Evolutionary conservation across 805 yeast genomes (phyloP).

Genomic region (Cyberlindnera maritima): DNA sequence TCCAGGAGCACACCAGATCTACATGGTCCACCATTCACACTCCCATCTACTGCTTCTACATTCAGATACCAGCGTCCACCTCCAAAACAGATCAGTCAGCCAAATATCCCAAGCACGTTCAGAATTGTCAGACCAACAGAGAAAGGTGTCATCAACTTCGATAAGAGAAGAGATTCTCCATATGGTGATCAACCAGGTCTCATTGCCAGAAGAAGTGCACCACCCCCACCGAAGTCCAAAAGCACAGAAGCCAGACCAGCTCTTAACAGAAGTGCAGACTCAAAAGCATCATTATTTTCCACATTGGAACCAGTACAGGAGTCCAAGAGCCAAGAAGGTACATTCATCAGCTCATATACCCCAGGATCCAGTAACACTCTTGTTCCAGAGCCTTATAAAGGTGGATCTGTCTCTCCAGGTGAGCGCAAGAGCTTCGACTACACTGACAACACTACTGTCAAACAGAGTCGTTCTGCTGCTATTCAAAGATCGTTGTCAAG

Average conservation of each 20-base stretch:
- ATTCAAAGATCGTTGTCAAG: conserved; percentile 19
- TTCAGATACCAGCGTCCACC: conserved; percentile 14
- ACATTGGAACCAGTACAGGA: conserved; percentile 24
- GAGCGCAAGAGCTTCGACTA: conserved; percentile 21
- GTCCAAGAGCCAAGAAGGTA: conserved; percentile 23
- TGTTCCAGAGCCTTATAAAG: conserved; percentile 40
- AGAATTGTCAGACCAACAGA: conserved; percentile 62
- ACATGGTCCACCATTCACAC: not conserved
- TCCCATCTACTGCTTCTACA: not conserved
- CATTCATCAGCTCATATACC: conserved; percentile 35
- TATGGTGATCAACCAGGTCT: conserved; percentile 51
- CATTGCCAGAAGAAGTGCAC: conserved; percentile 69
- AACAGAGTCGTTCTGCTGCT: conserved; percentile 1
- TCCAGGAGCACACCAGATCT: conserved; percentile 3
- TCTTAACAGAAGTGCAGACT: conserved; percentile 3
- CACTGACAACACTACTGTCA: not conserved
- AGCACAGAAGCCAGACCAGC: conserved; percentile 9
- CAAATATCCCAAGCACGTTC: conserved; percentile 44
- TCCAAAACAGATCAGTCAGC: conserved; percentile 5
- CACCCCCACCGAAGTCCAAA: conserved; percentile 53
- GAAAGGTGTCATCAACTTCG: conserved; percentile 77
- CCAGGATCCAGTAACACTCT: conserved; percentile 42
- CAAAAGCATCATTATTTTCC: conserved; percentile 7
- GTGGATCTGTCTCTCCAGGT: conserved; percentile 23
- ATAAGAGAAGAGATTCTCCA: conserved; percentile 74